Evolutionary conservation across 1,139 yeast genomes (phyloP).

Genomic region (Nakaseomyces kungkrabaensis): DNA sequence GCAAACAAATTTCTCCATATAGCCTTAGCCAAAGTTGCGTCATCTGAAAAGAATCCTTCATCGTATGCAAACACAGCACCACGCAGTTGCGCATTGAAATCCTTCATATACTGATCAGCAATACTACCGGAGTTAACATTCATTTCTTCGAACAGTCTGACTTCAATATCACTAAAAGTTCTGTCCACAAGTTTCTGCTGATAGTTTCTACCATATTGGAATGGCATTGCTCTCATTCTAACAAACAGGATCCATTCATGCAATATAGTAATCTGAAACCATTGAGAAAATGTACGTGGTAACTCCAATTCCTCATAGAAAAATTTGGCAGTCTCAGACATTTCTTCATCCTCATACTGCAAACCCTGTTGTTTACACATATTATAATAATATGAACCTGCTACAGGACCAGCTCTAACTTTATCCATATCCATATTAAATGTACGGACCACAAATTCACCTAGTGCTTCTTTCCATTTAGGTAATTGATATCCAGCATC

Average conservation of each 20-base stretch:
- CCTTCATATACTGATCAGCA: conserved; percentile 79
- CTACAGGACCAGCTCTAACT: conserved; percentile 87
- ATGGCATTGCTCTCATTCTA: conserved; percentile 94
- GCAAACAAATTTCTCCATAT: conserved; percentile 87
- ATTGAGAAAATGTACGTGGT: conserved; percentile 82
- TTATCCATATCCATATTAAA: conserved; percentile 85
- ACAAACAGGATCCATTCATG: conserved; percentile 92
- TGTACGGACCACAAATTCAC: conserved; percentile 57
- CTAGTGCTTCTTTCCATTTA: conserved; percentile 58
- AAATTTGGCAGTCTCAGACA: conserved; percentile 54
- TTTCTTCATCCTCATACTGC: conserved; percentile 60
- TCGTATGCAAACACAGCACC: conserved; percentile 89
- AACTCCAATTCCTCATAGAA: conserved; percentile 72
- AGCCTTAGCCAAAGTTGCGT: conserved; percentile 78
- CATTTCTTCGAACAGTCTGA: conserved; percentile 75
- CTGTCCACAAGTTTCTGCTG: conserved; percentile 89
- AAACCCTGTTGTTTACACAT: conserved; percentile 80
- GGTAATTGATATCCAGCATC: conserved; percentile 50
- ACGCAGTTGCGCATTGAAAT: conserved; percentile 79
- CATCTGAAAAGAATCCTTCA: conserved; percentile 79
- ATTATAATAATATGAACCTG: conserved; percentile 79
- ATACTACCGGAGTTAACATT: conserved; percentile 75
- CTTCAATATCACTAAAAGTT: conserved; percentile 81
- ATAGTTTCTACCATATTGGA: conserved; percentile 76
- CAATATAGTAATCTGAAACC: conserved; percentile 85